Evolutionary conservation across 768 basidiomycete species (phyloP).

Genomic region (Chalciporus piperatus): DNA sequence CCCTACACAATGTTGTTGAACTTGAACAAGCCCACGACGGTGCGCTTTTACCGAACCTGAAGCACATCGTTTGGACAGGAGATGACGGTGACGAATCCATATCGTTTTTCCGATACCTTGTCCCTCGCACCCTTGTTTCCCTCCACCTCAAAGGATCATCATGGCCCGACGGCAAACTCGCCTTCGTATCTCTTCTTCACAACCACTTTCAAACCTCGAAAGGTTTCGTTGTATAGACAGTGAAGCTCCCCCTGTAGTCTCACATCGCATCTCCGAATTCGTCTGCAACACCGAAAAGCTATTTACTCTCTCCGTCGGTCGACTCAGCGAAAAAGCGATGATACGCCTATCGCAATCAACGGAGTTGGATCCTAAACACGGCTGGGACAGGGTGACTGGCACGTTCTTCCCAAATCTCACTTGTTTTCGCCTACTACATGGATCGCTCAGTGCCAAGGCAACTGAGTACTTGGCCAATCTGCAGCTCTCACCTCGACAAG

Average conservation of each 20-base stretch:
- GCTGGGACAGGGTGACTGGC: background rate
- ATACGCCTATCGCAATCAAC: background rate
- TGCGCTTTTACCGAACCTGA: background rate
- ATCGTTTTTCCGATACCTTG: slow-evolving; percentile 2
- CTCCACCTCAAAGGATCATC: background rate
- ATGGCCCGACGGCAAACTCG: slow-evolving; percentile 1
- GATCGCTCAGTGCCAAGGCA: background rate
- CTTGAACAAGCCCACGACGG: too few species aligned
- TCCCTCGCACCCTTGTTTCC: background rate
- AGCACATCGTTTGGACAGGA: background rate
- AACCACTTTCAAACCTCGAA: background rate
- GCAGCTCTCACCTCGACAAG: background rate
- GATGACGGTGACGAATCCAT: slow-evolving; percentile 2
- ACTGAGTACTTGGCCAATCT: background rate
- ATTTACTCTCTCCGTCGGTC: background rate
- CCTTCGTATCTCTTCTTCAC: slow-evolving; percentile 2
- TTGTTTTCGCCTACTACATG: background rate
- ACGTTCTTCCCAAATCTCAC: background rate
- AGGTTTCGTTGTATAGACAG: background rate
- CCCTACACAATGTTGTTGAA: too few species aligned
- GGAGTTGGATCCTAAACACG: background rate
- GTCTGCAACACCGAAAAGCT: slow-evolving; percentile 1
- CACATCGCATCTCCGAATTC: background rate
- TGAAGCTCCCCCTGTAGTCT: background rate
- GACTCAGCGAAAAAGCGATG: background rate